Evolutionary conservation across 345 rosid genomes (phyloP).

Genomic region (Mallotus nudiflorus): DNA sequence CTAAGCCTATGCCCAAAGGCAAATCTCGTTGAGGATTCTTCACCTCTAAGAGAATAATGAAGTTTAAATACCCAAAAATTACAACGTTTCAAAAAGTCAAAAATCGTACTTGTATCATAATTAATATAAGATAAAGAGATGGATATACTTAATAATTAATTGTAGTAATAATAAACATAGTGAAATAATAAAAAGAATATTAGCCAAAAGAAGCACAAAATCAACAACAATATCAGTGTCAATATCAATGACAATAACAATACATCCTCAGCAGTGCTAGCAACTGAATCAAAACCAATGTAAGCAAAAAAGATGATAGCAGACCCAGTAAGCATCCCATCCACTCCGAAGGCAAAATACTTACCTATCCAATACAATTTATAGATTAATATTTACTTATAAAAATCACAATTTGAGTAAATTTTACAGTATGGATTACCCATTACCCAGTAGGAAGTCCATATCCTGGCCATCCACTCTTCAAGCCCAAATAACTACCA

Average conservation of each 20-base stretch:
- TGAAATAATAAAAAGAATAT: background rate
- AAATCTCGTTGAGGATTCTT: slow-evolving; percentile 97
- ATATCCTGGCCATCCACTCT: slow-evolving; percentile 92
- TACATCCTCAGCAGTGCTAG: slow-evolving; percentile 99
- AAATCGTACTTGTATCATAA: slow-evolving; percentile 9
- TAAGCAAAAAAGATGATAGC: slow-evolving; percentile 94
- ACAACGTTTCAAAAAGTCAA: slow-evolving; percentile 8
- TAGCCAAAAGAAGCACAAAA: background rate
- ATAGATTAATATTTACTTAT: too few species aligned
- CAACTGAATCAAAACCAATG: slow-evolving; percentile 97
- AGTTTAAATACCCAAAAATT: slow-evolving; percentile 12
- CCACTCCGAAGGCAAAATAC: slow-evolving; percentile 86
- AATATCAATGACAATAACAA: background rate
- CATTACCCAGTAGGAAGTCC: slow-evolving; percentile 87
- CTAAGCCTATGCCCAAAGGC: slow-evolving; percentile 87
- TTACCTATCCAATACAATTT: slow-evolving; percentile 35
- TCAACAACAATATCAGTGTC: too few species aligned
- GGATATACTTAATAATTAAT: background rate
- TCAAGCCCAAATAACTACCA: slow-evolving; percentile 85
- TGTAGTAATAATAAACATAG: background rate
- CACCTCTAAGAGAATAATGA: slow-evolving; percentile 54
- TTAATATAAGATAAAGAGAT: background rate
- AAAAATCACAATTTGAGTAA: too few species aligned
- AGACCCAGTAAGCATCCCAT: slow-evolving; percentile 98
- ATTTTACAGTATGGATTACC: slow-evolving; percentile 9